Percentiles rank a stretch among this genome's conserved stretches.
phyloP scores from a whole-genome alignment of 2,329 filamentous ascomycete species.

The Monilinia aucupariae region DNA sequence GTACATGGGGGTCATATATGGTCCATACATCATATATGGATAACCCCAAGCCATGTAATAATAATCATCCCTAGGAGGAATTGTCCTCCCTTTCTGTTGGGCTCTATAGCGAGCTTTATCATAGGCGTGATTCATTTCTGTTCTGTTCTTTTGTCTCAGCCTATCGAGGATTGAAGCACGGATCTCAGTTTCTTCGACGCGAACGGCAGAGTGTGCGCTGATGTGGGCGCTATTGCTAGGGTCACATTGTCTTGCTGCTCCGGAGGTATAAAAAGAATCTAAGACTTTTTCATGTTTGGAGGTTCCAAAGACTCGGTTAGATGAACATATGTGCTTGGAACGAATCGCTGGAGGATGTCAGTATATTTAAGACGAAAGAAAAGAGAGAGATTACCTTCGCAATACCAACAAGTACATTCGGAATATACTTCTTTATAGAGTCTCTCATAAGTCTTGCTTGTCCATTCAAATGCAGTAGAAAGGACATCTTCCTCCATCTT shows the following conservation, averaged over 20 bases:
- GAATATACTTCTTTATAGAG: constrained; percentile 62
- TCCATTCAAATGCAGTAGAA: constrained; percentile 64
- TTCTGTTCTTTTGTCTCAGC: constrained; percentile 33
- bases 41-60: constrained; percentile 44
- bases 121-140: constrained; percentile 52
- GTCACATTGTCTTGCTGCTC: constrained; percentile 45
- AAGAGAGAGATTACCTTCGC: constrained; percentile 48
- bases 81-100: constrained; percentile 43
- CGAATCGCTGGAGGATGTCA: constrained; percentile 44
- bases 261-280: constrained; percentile 46
- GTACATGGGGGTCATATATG: constrained; percentile 40
- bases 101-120: constrained; percentile 47
- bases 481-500: constrained; percentile 68
- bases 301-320: constrained; percentile 43
- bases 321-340: constrained; percentile 46
- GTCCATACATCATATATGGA: constrained; percentile 45
- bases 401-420: constrained; percentile 80
- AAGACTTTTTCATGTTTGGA: constrained; percentile 44
- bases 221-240: constrained; percentile 62
- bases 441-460: constrained; percentile 63
- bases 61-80: constrained; percentile 47
- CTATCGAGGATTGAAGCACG: constrained; percentile 30
- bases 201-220: constrained; percentile 65
- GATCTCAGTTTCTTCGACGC: constrained; percentile 25
- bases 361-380: background rate